Evolutionary conservation across 163 green algal genomes (phyloP), one percentile per base, ranked within the genome.

Genomic region (Chlorella variabilis): DNA sequence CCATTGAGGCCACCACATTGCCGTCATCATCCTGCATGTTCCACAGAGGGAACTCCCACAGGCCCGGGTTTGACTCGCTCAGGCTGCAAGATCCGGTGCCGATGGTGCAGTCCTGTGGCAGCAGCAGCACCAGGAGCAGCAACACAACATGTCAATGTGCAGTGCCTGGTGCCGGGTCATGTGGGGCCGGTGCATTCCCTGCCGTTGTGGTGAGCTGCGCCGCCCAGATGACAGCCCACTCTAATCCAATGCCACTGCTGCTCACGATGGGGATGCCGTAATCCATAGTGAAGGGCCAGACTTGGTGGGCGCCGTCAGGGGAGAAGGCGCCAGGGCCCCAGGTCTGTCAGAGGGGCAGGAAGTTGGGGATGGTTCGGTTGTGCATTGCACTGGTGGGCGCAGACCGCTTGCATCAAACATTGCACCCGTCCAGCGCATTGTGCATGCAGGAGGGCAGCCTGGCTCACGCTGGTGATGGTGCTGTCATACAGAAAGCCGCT

Each of bases 281-380:
- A 36, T 88, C 84, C 39, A 86, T 61, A 4, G 79, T 86, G 66
- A 83, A 88, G 54, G 84, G 84, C 74, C 75, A 88, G 6, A 86
- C 27, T 1, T 71, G 38, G 17, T 81, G 42, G 33, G 34, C 18
- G 33, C 41, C 67, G 18, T 58, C 70, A 3, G 71, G 71, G 1
- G 62, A 68, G 29, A 63, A 49, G 61, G 63, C 58, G 38, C 21
- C 29, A 3, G 63, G 7, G 27, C 36, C 71, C 36, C 70, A 69
- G 33, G 33, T 66, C 25, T 75, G 67, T 11, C 13, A 15, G 11
- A 54, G n/a, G n/a, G n/a, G n/a, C n/a, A n/a, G n/a, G n/a, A n/a
- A n/a, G n/a, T n/a, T n/a, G n/a, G n/a, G n/a, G n/a, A n/a, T n/a
- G n/a, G n/a, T n/a, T n/a, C n/a, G n/a, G n/a, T n/a, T n/a, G n/a